phyloP scores from a whole-genome alignment of 257 asterid genomes.

The Primulina tabacum region DNA sequence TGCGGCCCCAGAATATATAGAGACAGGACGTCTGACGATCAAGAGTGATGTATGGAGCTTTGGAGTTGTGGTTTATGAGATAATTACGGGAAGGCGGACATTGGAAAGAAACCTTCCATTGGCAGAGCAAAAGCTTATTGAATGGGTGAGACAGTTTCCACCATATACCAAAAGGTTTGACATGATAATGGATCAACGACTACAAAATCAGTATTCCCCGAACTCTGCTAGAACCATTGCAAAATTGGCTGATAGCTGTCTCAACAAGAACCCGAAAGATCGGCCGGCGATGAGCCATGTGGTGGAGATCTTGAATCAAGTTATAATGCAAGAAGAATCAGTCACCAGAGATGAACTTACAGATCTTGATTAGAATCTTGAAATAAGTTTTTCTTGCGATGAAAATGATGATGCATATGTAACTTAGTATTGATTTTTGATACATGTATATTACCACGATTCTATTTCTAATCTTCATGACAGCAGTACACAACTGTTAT shows the following conservation, averaged over 20 bases:
- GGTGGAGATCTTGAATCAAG: conserved; percentile 68
- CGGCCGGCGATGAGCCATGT: conserved; percentile 71
- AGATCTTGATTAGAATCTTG: no score
- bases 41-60: conserved; percentile 89
- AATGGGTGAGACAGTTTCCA: conserved; percentile 78
- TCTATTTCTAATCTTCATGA: no score
- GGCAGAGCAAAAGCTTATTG: conserved; percentile 65
- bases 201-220: conserved; percentile 55
- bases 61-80: conserved; percentile 85
- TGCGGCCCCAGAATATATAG: conserved; percentile 88
- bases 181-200: conserved; percentile 74
- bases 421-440: no score
- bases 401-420: no score
- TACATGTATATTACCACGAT: no score
- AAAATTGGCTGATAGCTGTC: conserved; percentile 73
- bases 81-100: conserved; percentile 75
- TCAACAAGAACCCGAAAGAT: conserved; percentile 59
- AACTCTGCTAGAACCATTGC: conserved; percentile 68
- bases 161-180: conserved; percentile 53
- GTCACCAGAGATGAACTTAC: not conserved
- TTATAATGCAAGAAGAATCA: conserved; percentile 49
- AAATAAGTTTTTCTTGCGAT: no score
- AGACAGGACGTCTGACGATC: conserved; percentile 67
- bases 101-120: conserved; percentile 63
- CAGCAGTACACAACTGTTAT: no score